These are phyloP conservation scores for Trichoderma citrinoviride DNA, from an alignment of 2,329 filamentous ascomycete genomes.

Conservation along the genomic window DNA sequence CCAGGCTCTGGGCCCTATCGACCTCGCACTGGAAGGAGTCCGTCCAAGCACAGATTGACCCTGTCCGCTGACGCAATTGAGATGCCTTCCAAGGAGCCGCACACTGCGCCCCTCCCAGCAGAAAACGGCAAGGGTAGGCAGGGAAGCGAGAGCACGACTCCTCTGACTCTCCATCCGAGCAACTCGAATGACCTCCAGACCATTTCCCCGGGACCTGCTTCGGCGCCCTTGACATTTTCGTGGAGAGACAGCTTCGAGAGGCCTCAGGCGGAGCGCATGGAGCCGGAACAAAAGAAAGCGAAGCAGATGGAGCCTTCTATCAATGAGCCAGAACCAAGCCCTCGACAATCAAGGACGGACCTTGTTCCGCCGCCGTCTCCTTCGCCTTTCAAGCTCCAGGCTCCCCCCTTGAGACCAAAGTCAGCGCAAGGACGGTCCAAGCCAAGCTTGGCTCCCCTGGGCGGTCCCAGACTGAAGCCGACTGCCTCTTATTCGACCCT, in stretches of 20 bases:
- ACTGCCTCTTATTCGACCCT: conserved; percentile 38
- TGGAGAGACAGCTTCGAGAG: conserved; percentile 51
- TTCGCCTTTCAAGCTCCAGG: conserved; percentile 23
- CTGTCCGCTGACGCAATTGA: conserved; percentile 59
- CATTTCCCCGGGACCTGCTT: conserved; percentile 62
- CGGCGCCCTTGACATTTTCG: conserved; percentile 61
- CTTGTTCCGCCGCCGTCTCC: conserved; percentile 19
- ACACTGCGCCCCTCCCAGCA: conserved; percentile 58
- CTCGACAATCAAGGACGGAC: neutral
- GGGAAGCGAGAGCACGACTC: conserved; percentile 34
- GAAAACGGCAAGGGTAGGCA: conserved; percentile 48
- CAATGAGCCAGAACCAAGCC: neutral
- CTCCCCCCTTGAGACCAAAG: conserved; percentile 16
- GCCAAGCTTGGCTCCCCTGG: conserved; percentile 15
- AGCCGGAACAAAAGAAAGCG: conserved; percentile 12
- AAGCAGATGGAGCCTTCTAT: conserved; percentile 10
- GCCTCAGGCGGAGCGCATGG: neutral
- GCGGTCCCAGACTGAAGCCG: conserved; percentile 38
- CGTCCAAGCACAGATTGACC: conserved; percentile 59
- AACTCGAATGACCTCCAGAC: conserved; percentile 38
- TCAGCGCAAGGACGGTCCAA: conserved; percentile 22
- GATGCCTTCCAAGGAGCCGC: conserved; percentile 52
- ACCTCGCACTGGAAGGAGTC: conserved; percentile 51
- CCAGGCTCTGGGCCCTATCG: conserved; percentile 46
- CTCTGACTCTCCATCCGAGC: neutral